A percentile compares a stretch with the other conserved stretches of the same genome.
Conservation (phyloP, 805 yeast genomes). For the Yarrowia deformans region DNA sequence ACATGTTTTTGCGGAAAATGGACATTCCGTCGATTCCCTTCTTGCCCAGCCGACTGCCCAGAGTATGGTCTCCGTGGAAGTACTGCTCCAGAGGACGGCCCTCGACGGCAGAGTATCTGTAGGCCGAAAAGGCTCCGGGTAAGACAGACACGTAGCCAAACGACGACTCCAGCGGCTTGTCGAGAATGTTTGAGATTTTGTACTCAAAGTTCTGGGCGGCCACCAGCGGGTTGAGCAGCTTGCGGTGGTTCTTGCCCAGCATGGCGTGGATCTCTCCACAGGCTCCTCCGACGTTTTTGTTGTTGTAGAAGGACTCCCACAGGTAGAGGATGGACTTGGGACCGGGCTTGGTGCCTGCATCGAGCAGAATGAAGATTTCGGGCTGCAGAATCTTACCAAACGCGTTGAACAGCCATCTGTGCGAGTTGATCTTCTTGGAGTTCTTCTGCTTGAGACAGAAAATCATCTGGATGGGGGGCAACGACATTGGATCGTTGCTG, state of each 20-base stretch:
- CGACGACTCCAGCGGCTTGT: slow-evolving; percentile 69
- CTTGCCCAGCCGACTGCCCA: slow-evolving; percentile 56
- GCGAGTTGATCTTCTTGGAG: slow-evolving; percentile 70
- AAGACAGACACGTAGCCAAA: slow-evolving; percentile 71
- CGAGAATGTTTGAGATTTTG: slow-evolving; percentile 70
- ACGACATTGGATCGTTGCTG: slow-evolving; percentile 55
- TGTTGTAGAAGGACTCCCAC: slow-evolving; percentile 69
- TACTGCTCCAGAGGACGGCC: slow-evolving; percentile 68
- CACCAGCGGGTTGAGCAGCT: slow-evolving; percentile 62
- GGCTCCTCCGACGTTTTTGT: slow-evolving; percentile 70
- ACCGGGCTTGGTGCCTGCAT: slow-evolving; percentile 71
- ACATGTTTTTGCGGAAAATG: slow-evolving; percentile 72
- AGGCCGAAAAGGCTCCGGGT: slow-evolving; percentile 76
- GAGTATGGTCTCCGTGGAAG: slow-evolving; percentile 69
- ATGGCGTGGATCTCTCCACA: slow-evolving; percentile 75
- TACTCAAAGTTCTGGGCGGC: slow-evolving; percentile 73
- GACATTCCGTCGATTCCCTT: slow-evolving; percentile 65
- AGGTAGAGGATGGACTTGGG: slow-evolving; percentile 63
- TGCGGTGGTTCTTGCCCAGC: slow-evolving; percentile 56
- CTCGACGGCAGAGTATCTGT: slow-evolving; percentile 64
- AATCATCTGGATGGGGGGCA: slow-evolving; percentile 68
- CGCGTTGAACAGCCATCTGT: slow-evolving; percentile 74
- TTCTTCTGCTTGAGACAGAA: slow-evolving; percentile 68
- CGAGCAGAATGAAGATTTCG: slow-evolving; percentile 62
- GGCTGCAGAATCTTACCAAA: slow-evolving; percentile 65